These are phyloP conservation scores for Phytophthora tubulina DNA, from an alignment of 352 stramenopile species.

Conservation along the genomic window DNA sequence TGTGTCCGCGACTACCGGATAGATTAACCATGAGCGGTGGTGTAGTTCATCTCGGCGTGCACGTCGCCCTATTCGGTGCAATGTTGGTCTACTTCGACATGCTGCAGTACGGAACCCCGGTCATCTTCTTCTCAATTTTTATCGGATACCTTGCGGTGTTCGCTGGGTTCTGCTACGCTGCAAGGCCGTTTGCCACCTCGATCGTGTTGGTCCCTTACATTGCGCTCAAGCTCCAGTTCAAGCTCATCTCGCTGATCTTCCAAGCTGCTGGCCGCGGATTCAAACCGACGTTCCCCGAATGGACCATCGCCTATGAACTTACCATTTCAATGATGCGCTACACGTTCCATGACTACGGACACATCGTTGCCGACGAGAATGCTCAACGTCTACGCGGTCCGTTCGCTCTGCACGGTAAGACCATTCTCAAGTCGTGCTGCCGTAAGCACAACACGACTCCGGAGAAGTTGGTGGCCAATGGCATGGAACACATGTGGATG, in stretches of 20 bases:
- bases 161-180: constrained; percentile 28
- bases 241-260: constrained; percentile 30
- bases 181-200: constrained; percentile 35
- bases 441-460: constrained; percentile 30
- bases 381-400: constrained; percentile 40
- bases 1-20: constrained; percentile 1
- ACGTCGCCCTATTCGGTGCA: constrained; percentile 1
- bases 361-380: constrained; percentile 38
- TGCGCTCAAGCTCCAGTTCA: constrained; percentile 39
- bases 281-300: constrained; percentile 43
- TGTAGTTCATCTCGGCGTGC: constrained; percentile 8
- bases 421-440: constrained; percentile 36
- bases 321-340: constrained; percentile 46
- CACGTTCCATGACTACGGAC: constrained; percentile 45
- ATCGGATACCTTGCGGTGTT: constrained; percentile 31
- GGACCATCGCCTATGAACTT: constrained; percentile 53
- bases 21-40: constrained; percentile 2
- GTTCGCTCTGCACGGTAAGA: constrained; percentile 40
- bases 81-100: constrained; percentile 6
- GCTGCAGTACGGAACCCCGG: background rate
- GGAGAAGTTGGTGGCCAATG: constrained; percentile 40
- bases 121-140: constrained; percentile 14
- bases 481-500: constrained; percentile 55
- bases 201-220: constrained; percentile 37
- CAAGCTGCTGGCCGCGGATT: constrained; percentile 31